phyloP scores from a whole-genome alignment of 345 rosid genomes.

The Excoecaria cochinchinensis region DNA sequence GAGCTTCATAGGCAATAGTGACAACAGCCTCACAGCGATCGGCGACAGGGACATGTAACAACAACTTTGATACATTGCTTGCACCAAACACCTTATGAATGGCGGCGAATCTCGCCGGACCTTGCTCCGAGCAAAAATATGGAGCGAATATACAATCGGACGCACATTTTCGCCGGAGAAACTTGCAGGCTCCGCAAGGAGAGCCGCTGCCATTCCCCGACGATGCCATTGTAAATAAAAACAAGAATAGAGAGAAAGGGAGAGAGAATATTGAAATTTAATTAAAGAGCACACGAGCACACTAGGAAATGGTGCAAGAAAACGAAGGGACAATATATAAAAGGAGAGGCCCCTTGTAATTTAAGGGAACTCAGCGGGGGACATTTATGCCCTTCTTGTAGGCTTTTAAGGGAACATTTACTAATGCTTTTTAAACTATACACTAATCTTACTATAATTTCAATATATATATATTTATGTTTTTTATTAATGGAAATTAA shows the following conservation, averaged over 20 bases:
- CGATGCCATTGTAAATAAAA: slow-evolving; percentile 37
- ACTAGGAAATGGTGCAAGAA: slow-evolving; percentile 46
- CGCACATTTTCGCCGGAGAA: slow-evolving; percentile 66
- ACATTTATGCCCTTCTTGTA: slow-evolving; percentile 51
- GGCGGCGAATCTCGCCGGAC: slow-evolving; percentile 65
- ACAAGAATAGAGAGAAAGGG: neutral
- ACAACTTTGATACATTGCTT: slow-evolving; percentile 63
- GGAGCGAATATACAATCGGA: slow-evolving; percentile 72
- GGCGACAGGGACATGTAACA: slow-evolving; percentile 56
- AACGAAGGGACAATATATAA: slow-evolving; percentile 5
- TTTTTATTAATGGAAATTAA: neutral
- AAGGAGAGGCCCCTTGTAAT: slow-evolving; percentile 22
- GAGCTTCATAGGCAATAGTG: slow-evolving; percentile 74
- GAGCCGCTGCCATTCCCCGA: slow-evolving; percentile 43
- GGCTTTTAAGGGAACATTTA: slow-evolving; percentile 56
- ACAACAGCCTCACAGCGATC: slow-evolving; percentile 73
- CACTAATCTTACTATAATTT: too few relatives aligned
- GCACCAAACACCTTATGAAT: slow-evolving; percentile 82
- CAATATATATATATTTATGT: too few relatives aligned
- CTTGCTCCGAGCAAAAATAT: slow-evolving; percentile 69
- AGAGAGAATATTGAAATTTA: neutral
- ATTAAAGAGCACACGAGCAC: slow-evolving; percentile 41
- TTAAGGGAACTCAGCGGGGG: slow-evolving; percentile 48
- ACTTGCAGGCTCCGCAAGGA: slow-evolving; percentile 86
- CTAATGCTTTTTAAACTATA: slow-evolving; percentile 34